Conservation (phyloP, 805 yeast species). For the Candida odintsovae region DNA sequence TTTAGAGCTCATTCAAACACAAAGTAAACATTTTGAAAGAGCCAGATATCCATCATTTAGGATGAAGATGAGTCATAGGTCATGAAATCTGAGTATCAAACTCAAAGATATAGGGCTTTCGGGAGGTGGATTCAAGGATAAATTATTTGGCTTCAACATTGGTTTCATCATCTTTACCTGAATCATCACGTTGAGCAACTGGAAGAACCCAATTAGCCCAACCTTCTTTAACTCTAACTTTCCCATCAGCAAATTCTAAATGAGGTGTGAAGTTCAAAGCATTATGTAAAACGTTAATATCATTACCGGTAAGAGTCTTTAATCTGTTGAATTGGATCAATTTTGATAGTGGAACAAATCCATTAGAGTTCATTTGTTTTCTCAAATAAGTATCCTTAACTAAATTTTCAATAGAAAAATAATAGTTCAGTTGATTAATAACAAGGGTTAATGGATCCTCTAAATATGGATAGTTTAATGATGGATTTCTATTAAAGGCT, state of each 20-base stretch:
- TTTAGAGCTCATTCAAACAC: neutral
- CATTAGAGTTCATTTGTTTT: conserved; percentile 70
- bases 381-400: conserved; percentile 78
- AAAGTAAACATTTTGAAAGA: neutral
- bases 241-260: conserved; percentile 30
- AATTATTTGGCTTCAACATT: neutral
- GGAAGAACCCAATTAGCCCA: conserved; percentile 70
- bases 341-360: conserved; percentile 60
- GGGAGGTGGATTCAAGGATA: neutral
- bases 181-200: conserved; percentile 35
- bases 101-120: neutral
- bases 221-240: conserved; percentile 53
- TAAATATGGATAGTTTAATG: conserved; percentile 10
- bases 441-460: conserved; percentile 22
- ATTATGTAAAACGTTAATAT: conserved; percentile 29
- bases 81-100: neutral
- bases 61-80: neutral
- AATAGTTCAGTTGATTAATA: conserved; percentile 73
- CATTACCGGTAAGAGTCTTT: conserved; percentile 54
- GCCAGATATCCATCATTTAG: neutral
- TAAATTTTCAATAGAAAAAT: conserved; percentile 83
- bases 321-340: conserved; percentile 73
- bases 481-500: conserved; percentile 8
- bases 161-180: conserved; percentile 39
- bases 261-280: conserved; percentile 13